Evolutionary conservation across 1,284 basidiomycete genomes (phyloP).

Genomic region (Microbotryum intermedium): DNA sequence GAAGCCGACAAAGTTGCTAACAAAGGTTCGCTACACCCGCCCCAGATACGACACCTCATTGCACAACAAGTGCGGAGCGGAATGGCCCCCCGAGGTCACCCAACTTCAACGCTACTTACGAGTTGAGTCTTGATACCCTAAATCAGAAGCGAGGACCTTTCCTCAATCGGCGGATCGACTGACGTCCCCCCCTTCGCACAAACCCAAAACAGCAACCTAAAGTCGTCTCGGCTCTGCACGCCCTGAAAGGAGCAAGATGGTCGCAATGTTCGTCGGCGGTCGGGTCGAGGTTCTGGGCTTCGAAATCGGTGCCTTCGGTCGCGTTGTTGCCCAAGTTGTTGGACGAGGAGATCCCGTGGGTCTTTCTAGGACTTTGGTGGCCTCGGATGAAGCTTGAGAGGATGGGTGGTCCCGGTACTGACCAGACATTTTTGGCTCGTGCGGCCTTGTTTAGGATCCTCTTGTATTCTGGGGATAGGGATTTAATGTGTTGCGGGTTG

Average conservation of each 20-base stretch:
- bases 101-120: conserved; percentile 70
- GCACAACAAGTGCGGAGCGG: conserved; percentile 82
- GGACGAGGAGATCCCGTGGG: conserved; percentile 51
- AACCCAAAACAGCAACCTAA: conserved; percentile 56
- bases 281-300: conserved; percentile 54
- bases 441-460: conserved; percentile 11
- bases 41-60: conserved; percentile 71
- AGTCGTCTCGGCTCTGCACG: conserved; percentile 79
- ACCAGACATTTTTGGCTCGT: no score
- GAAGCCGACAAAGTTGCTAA: no score
- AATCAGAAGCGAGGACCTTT: no score
- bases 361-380: no score
- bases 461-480: conserved; percentile 25
- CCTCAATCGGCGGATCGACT: neutral
- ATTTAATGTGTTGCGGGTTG: conserved; percentile 66
- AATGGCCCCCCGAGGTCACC: conserved; percentile 83
- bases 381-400: neutral
- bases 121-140: conserved; percentile 52
- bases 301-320: conserved; percentile 61
- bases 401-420: no score
- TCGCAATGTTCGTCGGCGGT: conserved; percentile 75
- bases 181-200: fast-evolving
- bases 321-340: conserved; percentile 70
- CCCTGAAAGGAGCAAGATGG: conserved; percentile 56
- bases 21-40: no score